Conservation (phyloP, 495 filamentous ascomycete genomes). For the Lepraria neglecta region DNA sequence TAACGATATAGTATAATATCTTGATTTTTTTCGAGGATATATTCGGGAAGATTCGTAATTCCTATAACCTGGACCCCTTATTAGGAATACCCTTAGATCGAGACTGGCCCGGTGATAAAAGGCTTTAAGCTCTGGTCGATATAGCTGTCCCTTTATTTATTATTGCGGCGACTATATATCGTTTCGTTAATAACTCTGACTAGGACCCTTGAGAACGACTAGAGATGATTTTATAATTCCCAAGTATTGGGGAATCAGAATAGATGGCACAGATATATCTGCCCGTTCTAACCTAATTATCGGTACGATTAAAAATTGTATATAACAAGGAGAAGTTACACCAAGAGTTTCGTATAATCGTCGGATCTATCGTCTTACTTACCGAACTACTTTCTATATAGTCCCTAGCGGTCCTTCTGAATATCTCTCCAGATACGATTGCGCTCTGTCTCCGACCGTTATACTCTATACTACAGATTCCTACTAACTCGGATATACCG, state of each 20-base stretch:
- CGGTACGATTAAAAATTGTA: constrained; percentile 11
- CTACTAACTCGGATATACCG: constrained; percentile 10
- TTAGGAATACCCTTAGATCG: neutral
- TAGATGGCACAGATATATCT: constrained; percentile 30
- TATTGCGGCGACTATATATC: constrained; percentile 32
- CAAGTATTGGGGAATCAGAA: constrained; percentile 9
- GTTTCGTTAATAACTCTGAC: constrained; percentile 26
- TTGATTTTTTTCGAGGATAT: constrained; percentile 1
- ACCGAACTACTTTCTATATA: constrained; percentile 25
- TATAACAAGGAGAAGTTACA: constrained; percentile 16
- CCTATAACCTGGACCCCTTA: neutral
- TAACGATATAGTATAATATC: constrained; percentile 6
- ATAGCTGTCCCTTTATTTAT: constrained; percentile 34
- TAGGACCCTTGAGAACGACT: constrained; percentile 23
- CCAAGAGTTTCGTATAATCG: constrained; percentile 28
- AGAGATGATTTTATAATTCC: constrained; percentile 25
- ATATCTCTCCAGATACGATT: constrained; percentile 20
- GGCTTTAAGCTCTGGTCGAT: constrained; percentile 16
- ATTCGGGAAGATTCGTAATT: constrained; percentile 4
- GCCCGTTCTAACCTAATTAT: constrained; percentile 30
- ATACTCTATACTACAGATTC: constrained; percentile 30
- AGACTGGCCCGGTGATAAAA: constrained; percentile 4
- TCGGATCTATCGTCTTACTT: constrained; percentile 29
- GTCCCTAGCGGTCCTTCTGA: constrained; percentile 3
- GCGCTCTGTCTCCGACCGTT: constrained; percentile 23